Percentiles rank a stretch among this genome's conserved stretches.
Conservation (phyloP, 2,329 filamentous ascomycete genomes). For the Trichoderma simmonsii region DNA sequence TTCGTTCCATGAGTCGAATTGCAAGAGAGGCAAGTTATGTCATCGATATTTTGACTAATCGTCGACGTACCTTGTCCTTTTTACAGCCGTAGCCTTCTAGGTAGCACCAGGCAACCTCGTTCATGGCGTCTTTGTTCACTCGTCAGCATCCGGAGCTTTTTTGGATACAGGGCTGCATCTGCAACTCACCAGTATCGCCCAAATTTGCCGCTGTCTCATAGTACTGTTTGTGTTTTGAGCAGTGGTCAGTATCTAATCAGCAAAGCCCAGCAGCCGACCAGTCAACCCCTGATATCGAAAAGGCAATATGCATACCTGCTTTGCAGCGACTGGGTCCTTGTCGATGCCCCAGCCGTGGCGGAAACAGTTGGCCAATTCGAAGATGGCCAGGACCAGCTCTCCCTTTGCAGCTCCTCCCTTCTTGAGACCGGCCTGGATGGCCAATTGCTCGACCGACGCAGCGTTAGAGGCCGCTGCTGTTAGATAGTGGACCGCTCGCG, state of each 20-base stretch:
- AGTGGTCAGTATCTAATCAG: slow-evolving; percentile 10
- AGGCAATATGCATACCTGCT: slow-evolving; percentile 56
- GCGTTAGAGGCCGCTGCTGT: slow-evolving; percentile 87
- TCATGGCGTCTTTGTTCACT: slow-evolving; percentile 77
- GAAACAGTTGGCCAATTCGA: slow-evolving; percentile 90
- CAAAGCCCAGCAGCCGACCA: background rate
- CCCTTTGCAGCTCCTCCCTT: slow-evolving; percentile 94
- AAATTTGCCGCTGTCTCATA: slow-evolving; percentile 97
- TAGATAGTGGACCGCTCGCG: slow-evolving; percentile 76
- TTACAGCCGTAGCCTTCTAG: slow-evolving; percentile 94
- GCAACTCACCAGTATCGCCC: slow-evolving; percentile 70
- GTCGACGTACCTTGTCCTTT: slow-evolving; percentile 87
- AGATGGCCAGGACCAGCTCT: slow-evolving; percentile 93
- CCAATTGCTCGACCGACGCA: slow-evolving; percentile 79
- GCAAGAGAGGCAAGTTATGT: slow-evolving; percentile 1
- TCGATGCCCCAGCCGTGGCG: slow-evolving; percentile 90
- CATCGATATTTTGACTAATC: background rate
- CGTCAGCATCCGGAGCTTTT: background rate
- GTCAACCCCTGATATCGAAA: background rate
- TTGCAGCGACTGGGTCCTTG: slow-evolving; percentile 81
- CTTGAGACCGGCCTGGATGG: slow-evolving; percentile 81
- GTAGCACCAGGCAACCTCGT: slow-evolving; percentile 95
- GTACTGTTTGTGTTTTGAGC: slow-evolving; percentile 55
- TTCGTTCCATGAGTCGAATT: background rate
- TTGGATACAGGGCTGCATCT: slow-evolving; percentile 2